Percentiles rank a stretch among this genome's conserved stretches.
Conservation (phyloP, 2,329 filamentous ascomycete species). For the Ceratocystis eucalypticola region DNA sequence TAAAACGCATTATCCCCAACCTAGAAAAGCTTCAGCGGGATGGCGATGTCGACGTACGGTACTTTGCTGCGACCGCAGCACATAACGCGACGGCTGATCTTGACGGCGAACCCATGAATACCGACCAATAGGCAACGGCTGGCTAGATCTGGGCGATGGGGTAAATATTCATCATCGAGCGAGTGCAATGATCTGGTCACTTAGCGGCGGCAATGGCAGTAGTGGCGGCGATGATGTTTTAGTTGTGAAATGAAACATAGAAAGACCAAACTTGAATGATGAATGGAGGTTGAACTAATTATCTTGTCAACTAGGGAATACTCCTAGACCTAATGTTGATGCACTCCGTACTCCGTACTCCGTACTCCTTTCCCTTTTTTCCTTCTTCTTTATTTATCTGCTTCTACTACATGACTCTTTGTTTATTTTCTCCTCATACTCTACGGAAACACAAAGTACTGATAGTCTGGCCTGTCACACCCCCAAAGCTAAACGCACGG, state of each 20-base stretch:
- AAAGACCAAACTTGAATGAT: slow-evolving; percentile 6
- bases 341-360: not conserved
- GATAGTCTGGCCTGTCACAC: slow-evolving; percentile 75
- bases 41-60: slow-evolving; percentile 94
- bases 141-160: not conserved
- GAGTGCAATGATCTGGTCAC: slow-evolving; percentile 25
- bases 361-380: not conserved
- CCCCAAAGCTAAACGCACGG: slow-evolving; percentile 77
- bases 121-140: slow-evolving; percentile 42
- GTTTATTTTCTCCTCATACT: slow-evolving; percentile 15
- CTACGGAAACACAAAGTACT: slow-evolving; percentile 70
- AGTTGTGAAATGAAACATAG: slow-evolving; percentile 7
- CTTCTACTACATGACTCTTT: not conserved
- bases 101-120: slow-evolving; percentile 47
- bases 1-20: slow-evolving; percentile 74
- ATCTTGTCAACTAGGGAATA: not conserved
- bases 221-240: not conserved
- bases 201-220: not conserved
- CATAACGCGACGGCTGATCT: slow-evolving; percentile 38
- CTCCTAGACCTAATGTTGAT: not conserved
- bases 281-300: slow-evolving; percentile 5
- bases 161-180: not conserved
- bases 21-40: slow-evolving; percentile 93
- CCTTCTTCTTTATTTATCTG: not conserved
- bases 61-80: slow-evolving; percentile 86